Conservation (phyloP, 2,329 filamentous ascomycete species). For the Sporothrix brunneoviolacea region DNA sequence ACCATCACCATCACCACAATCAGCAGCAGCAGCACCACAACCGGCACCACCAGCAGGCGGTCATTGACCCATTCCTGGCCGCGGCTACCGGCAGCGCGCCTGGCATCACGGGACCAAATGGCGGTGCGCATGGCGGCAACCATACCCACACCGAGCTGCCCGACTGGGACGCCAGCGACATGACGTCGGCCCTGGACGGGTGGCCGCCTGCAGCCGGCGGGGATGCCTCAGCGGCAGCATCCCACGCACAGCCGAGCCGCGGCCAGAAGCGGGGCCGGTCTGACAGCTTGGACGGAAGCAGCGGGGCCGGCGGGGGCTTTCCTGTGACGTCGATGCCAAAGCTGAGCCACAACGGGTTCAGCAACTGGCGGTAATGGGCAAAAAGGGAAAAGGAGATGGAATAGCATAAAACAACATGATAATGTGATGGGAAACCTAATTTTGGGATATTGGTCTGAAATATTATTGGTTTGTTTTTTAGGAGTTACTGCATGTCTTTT, state of each 20-base stretch:
- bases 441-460: not conserved
- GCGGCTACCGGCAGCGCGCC: not conserved
- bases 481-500: not conserved
- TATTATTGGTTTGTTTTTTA: not conserved
- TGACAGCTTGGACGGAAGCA: constrained; percentile 24
- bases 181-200: constrained; percentile 17
- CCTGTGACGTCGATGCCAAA: constrained; percentile 18
- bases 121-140: not conserved
- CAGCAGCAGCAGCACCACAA: constrained; percentile 14
- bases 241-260: constrained; percentile 10
- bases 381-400: not conserved
- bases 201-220: constrained; percentile 11
- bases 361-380: constrained; percentile 17
- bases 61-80: constrained; percentile 25
- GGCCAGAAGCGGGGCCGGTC: constrained; percentile 28
- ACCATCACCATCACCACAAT: constrained; percentile 12
- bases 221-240: constrained; percentile 9
- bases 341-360: constrained; percentile 19
- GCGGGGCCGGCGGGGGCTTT: constrained; percentile 16
- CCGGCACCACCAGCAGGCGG: constrained; percentile 1
- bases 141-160: constrained; percentile 15
- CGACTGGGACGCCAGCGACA: constrained; percentile 20
- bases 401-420: constrained; percentile 1
- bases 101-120: constrained; percentile 1
- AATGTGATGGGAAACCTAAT: not conserved